A percentile compares a stretch with the other conserved stretches of the same genome.
phyloP scores from a whole-genome alignment of 1,284 basidiomycete genomes.

The Anthracocystis walkeri region DNA sequence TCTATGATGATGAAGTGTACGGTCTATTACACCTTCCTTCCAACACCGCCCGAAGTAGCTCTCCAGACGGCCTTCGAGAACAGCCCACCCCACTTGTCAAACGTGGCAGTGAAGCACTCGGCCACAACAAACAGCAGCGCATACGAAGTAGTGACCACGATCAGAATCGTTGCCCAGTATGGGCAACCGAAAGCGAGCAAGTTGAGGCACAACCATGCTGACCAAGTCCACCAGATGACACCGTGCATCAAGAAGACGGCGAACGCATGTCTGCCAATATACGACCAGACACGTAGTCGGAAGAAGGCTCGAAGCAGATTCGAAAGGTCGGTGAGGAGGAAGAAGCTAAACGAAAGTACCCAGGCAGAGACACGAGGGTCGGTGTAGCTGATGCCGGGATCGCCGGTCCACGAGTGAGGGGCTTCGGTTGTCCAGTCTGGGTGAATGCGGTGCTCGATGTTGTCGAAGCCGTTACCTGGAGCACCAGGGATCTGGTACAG shows the following conservation, averaged over 20 bases:
- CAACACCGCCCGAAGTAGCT: slow-evolving; percentile 52
- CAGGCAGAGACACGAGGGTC: slow-evolving; percentile 48
- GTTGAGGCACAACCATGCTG: slow-evolving; percentile 55
- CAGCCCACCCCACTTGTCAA: slow-evolving; percentile 57
- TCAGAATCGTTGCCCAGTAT: slow-evolving; percentile 61
- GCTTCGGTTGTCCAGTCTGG: slow-evolving; percentile 47
- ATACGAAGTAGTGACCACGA: slow-evolving; percentile 58
- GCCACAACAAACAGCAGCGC: slow-evolving; percentile 44
- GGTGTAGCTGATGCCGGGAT: slow-evolving; percentile 38
- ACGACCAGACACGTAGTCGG: slow-evolving; percentile 55
- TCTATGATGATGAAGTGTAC: background rate
- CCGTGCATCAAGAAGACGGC: slow-evolving; percentile 62
- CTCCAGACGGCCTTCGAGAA: slow-evolving; percentile 61
- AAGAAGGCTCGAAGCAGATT: slow-evolving; percentile 57
- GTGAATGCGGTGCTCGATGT: slow-evolving; percentile 48
- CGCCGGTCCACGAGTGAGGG: slow-evolving; percentile 35
- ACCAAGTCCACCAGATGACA: slow-evolving; percentile 62
- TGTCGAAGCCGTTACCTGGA: slow-evolving; percentile 40
- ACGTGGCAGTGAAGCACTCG: slow-evolving; percentile 59
- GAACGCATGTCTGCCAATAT: slow-evolving; percentile 58
- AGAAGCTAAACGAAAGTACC: slow-evolving; percentile 57
- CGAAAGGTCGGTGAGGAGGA: slow-evolving; percentile 58
- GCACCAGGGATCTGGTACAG: slow-evolving; percentile 37
- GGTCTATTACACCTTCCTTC: slow-evolving; percentile 24
- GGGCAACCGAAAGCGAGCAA: slow-evolving; percentile 48